phyloP scores from a whole-genome alignment of 2,329 filamentous ascomycete species.

The Cercospora sp. region DNA sequence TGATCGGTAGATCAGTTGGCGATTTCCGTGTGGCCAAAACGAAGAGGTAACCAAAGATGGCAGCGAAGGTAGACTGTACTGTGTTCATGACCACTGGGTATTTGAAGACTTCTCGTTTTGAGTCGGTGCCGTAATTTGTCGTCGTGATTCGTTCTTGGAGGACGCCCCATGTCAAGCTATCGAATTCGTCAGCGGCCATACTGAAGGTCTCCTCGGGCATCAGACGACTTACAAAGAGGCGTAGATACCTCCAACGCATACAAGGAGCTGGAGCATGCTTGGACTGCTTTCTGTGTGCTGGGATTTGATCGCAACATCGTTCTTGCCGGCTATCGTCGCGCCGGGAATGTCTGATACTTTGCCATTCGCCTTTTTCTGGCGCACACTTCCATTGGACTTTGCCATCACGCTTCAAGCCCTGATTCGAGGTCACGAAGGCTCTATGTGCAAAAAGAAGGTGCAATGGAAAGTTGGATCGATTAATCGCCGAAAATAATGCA shows the following conservation, averaged over 20 bases:
- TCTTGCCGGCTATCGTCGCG: slow-evolving; percentile 29
- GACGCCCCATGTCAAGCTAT: slow-evolving; percentile 85
- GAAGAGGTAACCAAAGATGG: slow-evolving; percentile 78
- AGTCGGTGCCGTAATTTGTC: slow-evolving; percentile 70
- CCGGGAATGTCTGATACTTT: slow-evolving; percentile 24
- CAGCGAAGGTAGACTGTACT: slow-evolving; percentile 87
- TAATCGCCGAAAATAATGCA: slow-evolving; percentile 6
- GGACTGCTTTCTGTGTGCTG: slow-evolving; percentile 26
- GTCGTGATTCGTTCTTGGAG: slow-evolving; percentile 98
- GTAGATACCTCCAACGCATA: slow-evolving; percentile 94
- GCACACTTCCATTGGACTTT: slow-evolving; percentile 30
- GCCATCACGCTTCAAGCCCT: neutral
- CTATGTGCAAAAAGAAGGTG: neutral
- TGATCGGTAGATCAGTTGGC: slow-evolving; percentile 59
- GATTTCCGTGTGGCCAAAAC: slow-evolving; percentile 60
- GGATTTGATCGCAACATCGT: slow-evolving; percentile 28
- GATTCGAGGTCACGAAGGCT: neutral
- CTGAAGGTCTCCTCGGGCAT: slow-evolving; percentile 3
- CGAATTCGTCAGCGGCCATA: neutral
- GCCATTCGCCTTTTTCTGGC: slow-evolving; percentile 32
- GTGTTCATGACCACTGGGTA: slow-evolving; percentile 96
- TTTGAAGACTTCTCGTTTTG: slow-evolving; percentile 72
- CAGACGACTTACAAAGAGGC: slow-evolving; percentile 73
- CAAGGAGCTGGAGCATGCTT: slow-evolving; percentile 64
- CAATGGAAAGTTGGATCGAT: neutral